A percentile compares a stretch with the other conserved stretches of the same genome.
These are phyloP conservation scores for Phytopythium cucurbitacearum DNA, from an alignment of 352 stramenopile genomes.

Conservation along the genomic window DNA sequence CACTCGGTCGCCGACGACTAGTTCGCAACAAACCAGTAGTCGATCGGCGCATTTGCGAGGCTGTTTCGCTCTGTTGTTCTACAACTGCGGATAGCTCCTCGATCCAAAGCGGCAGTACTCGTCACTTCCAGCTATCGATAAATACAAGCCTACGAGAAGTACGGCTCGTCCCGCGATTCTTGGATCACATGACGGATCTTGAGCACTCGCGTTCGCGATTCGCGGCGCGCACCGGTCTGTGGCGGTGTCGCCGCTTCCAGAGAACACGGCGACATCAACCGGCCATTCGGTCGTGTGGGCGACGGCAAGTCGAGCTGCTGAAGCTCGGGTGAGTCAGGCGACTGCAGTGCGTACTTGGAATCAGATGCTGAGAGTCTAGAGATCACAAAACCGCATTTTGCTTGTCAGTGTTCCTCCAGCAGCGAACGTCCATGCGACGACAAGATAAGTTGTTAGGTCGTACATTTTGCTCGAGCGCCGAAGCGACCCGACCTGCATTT, in stretches of 20 bases:
- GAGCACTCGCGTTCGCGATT: slow-evolving; percentile 33
- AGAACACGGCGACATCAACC: slow-evolving; percentile 2
- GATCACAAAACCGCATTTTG: no score
- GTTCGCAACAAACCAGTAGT: not conserved
- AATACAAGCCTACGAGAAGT: slow-evolving; percentile 40
- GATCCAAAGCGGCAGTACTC: no score
- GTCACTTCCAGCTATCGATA: not conserved
- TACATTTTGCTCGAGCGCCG: slow-evolving; percentile 5
- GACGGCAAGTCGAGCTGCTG: no score
- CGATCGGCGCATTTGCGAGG: not conserved
- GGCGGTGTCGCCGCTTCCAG: slow-evolving; percentile 7
- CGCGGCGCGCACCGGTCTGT: slow-evolving; percentile 5
- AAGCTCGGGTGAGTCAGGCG: no score
- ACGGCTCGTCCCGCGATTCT: slow-evolving; percentile 64
- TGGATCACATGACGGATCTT: slow-evolving; percentile 73
- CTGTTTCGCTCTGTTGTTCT: not conserved
- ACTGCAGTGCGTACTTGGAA: no score
- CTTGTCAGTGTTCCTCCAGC: no score
- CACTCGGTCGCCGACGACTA: slow-evolving; percentile 36
- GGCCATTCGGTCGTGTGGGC: no score
- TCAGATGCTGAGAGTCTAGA: no score
- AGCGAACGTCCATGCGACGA: not conserved
- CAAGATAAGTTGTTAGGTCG: not conserved
- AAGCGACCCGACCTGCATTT: not conserved
- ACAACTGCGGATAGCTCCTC: no score